Percentiles rank a stretch among this genome's conserved stretches.
These are phyloP conservation scores for Excoecaria agallocha DNA, from an alignment of 345 rosid species.

Conservation along the genomic window DNA sequence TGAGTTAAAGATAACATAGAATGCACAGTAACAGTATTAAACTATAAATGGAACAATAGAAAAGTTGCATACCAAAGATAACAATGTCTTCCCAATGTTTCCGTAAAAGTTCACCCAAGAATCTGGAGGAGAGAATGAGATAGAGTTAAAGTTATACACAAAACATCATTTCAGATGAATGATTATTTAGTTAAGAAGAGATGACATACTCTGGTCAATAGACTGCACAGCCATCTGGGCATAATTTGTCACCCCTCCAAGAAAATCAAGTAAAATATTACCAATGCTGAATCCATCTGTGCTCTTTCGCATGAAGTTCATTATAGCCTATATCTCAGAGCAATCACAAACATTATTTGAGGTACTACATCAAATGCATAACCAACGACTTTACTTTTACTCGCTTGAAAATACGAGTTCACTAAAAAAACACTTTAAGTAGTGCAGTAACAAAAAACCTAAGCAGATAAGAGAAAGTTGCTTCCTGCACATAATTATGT, in stretches of 20 bases:
- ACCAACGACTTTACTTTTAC: background rate
- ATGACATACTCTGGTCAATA: slow-evolving; percentile 69
- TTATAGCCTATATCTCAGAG: slow-evolving; percentile 53
- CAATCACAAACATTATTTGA: slow-evolving; percentile 6
- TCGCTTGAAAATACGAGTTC: background rate
- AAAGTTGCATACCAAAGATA: slow-evolving; percentile 60
- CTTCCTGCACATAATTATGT: background rate
- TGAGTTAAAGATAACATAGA: background rate
- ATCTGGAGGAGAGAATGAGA: slow-evolving; percentile 41
- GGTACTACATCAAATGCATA: background rate
- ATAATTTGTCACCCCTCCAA: slow-evolving; percentile 72
- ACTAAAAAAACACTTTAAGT: background rate
- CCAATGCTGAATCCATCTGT: slow-evolving; percentile 93
- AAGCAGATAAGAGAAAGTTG: background rate
- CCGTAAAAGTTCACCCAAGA: slow-evolving; percentile 98
- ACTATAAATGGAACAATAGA: background rate
- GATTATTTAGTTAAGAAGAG: slow-evolving; percentile 9
- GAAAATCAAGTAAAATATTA: slow-evolving; percentile 77
- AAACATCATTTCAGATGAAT: slow-evolving; percentile 3
- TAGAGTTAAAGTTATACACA: background rate
- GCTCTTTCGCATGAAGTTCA: slow-evolving; percentile 85
- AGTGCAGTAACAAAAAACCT: background rate
- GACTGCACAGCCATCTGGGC: slow-evolving; percentile 76
- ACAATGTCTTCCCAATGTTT: slow-evolving; percentile 79
- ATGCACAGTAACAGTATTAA: background rate